Evolutionary conservation across 768 basidiomycete species (phyloP).

Genomic region (Tephrocybe sp.): DNA sequence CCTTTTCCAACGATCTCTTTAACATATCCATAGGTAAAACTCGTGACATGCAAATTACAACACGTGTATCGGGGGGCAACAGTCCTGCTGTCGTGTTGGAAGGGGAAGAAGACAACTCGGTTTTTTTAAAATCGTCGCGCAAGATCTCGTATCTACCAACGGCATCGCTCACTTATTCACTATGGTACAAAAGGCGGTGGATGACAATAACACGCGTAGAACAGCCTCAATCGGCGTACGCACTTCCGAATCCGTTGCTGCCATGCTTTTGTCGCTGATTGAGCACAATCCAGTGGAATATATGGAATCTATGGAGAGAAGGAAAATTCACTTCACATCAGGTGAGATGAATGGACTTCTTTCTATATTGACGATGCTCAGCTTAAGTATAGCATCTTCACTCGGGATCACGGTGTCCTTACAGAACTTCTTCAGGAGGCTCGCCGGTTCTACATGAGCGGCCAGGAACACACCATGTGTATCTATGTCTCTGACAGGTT

Average conservation of each 20-base stretch:
- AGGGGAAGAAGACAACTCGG: slow-evolving; percentile 24
- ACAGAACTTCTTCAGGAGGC: slow-evolving; percentile 44
- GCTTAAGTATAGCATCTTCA: slow-evolving; percentile 35
- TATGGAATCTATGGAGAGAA: slow-evolving; percentile 13
- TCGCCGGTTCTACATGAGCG: slow-evolving; percentile 33
- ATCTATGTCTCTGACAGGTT: slow-evolving; percentile 44
- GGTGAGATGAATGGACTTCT: slow-evolving; percentile 2
- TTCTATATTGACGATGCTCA: not conserved
- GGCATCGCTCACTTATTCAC: slow-evolving; percentile 29
- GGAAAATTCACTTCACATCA: slow-evolving; percentile 17
- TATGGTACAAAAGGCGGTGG: slow-evolving; percentile 35
- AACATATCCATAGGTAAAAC: slow-evolving; percentile 30
- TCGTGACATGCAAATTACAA: slow-evolving; percentile 49
- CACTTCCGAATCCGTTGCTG: too few relatives aligned
- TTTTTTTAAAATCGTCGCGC: slow-evolving; percentile 14
- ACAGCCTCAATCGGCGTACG: slow-evolving; percentile 7
- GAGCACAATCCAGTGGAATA: slow-evolving; percentile 3
- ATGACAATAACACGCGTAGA: slow-evolving; percentile 21
- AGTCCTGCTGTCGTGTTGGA: slow-evolving; percentile 24
- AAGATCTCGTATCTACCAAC: slow-evolving; percentile 34
- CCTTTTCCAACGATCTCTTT: too few relatives aligned
- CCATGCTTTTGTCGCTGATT: not conserved
- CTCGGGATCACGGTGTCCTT: slow-evolving; percentile 36
- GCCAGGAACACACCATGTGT: slow-evolving; percentile 38
- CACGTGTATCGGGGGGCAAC: slow-evolving; percentile 25